These are phyloP conservation scores for Drosera spatulata DNA, from an alignment of 179 eudicot species.

Conservation along the genomic window DNA sequence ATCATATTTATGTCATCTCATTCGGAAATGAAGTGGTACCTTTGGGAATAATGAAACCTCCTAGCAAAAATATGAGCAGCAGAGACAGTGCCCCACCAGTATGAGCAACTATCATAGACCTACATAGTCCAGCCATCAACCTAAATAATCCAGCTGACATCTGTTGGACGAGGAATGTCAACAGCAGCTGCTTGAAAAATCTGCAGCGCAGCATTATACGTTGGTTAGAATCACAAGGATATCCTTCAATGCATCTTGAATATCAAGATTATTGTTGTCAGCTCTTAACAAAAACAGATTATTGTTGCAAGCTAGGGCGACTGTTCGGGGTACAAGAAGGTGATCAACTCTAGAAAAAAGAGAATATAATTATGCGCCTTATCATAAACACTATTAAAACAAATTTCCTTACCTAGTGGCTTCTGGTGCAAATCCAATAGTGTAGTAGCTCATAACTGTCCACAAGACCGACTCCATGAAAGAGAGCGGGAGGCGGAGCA, in stretches of 20 bases:
- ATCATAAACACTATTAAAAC: not conserved
- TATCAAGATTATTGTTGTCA: too few relatives aligned
- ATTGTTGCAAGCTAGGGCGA: too few relatives aligned
- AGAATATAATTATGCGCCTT: too few relatives aligned
- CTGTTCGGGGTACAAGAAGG: too few relatives aligned
- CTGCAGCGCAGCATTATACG: constrained; percentile 18
- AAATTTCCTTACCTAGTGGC: constrained; percentile 44
- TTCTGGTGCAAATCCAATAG: constrained; percentile 94
- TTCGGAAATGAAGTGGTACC: constrained; percentile 15
- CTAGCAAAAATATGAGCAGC: constrained; percentile 78
- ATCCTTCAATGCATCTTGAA: too few relatives aligned
- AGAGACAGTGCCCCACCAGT: constrained; percentile 72
- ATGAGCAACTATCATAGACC: constrained; percentile 88
- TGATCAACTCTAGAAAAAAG: not conserved
- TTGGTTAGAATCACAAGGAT: not conserved
- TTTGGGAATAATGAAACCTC: constrained; percentile 88
- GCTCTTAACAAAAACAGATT: too few relatives aligned
- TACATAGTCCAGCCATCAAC: constrained; percentile 61
- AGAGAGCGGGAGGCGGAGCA: constrained; percentile 76
- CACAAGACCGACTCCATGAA: constrained; percentile 59
- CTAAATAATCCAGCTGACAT: constrained; percentile 92
- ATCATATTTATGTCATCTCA: too few relatives aligned
- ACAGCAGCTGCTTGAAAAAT: constrained; percentile 74
- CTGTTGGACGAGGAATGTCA: constrained; percentile 79
- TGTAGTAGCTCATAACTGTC: constrained; percentile 64